Evolutionary conservation across 768 basidiomycete species (phyloP).

Genomic region (Tricholoma hemisulphureum): DNA sequence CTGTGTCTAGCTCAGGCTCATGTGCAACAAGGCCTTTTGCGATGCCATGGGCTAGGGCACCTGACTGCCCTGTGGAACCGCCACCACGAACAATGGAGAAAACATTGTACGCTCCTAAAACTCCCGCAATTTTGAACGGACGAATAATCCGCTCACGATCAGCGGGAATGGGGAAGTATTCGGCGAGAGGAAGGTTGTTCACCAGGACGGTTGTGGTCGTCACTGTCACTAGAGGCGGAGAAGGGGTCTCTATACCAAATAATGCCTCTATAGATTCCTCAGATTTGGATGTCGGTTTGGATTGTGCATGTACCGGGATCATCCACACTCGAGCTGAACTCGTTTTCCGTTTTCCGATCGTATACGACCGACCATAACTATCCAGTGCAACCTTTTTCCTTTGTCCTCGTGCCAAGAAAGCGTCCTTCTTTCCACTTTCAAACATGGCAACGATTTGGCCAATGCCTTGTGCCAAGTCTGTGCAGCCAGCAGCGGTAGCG

Average conservation of each 20-base stretch:
- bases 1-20: slow-evolving; percentile 58
- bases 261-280: slow-evolving; percentile 28
- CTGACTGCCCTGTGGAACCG: slow-evolving; percentile 91
- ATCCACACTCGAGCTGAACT: slow-evolving; percentile 93
- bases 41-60: slow-evolving; percentile 76
- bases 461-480: slow-evolving; percentile 52
- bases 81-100: slow-evolving; percentile 80
- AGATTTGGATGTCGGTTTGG: slow-evolving; percentile 10
- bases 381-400: slow-evolving; percentile 66
- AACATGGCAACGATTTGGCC: slow-evolving; percentile 56
- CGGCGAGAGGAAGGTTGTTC: slow-evolving; percentile 77
- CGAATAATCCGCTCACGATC: slow-evolving; percentile 83
- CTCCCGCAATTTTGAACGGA: slow-evolving; percentile 80
- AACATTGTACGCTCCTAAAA: slow-evolving; percentile 81
- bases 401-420: slow-evolving; percentile 45
- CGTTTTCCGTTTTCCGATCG: slow-evolving; percentile 84
- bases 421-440: slow-evolving; percentile 61
- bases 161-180: slow-evolving; percentile 71
- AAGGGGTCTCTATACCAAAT: slow-evolving; percentile 20
- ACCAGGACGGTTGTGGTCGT: slow-evolving; percentile 70
- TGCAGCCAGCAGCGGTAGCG: slow-evolving; percentile 54
- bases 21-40: slow-evolving; percentile 73
- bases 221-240: slow-evolving; percentile 28
- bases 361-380: slow-evolving; percentile 79
- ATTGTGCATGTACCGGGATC: slow-evolving; percentile 53